Evolutionary conservation across 768 basidiomycete genomes (phyloP), one percentile per base, ranked within the genome.

Genomic region (Omphalotus guepiniiformis): DNA sequence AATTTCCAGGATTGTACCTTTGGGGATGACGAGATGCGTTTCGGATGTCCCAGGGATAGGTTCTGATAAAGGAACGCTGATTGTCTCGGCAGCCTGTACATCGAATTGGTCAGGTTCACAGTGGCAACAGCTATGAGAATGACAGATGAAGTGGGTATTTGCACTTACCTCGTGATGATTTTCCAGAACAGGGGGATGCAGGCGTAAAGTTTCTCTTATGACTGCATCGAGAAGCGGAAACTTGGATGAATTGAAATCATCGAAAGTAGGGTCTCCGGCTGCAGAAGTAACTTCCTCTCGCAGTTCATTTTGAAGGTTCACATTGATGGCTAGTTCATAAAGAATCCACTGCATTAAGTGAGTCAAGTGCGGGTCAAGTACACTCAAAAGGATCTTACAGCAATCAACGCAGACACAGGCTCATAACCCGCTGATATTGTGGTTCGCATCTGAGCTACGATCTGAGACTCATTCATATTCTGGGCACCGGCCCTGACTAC

Each of bases 141-240:
- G 23, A 25, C 36, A 4, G 23, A 26, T 43, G 16, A 18, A 36
- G 5, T 32, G 18, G 16, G 16, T 36, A 39, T 22, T 25, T 22
- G 23, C 29, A 56, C 53, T 41, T 30, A 75, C 79, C 64, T 80
- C 77, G 47, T 85, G 82, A 55, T 83, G 79, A 53, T 84, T 83
- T 59, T 84, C 82, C 23, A 79, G 56, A 27, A 85, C 73, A 1
- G 82, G 72, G 15, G 83, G 76, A 54, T 83, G 79, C 38, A 84
- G 58, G 23, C 83, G 75, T 15, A 85, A 63, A 3, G 77, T 77
- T 60, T 85, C 83, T 54, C 77, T 76, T 37, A 85, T 48, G 7
- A 81, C 75, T 1, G 81, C 79, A 42, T 85, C 78, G 15, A 87
- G 68, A 35, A 83, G 66, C 1, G 79, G 76, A 49, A 70, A 73